These are phyloP conservation scores for Artemisia princeps DNA, from an alignment of 140 eudicot genomes.

Conservation along the genomic window DNA sequence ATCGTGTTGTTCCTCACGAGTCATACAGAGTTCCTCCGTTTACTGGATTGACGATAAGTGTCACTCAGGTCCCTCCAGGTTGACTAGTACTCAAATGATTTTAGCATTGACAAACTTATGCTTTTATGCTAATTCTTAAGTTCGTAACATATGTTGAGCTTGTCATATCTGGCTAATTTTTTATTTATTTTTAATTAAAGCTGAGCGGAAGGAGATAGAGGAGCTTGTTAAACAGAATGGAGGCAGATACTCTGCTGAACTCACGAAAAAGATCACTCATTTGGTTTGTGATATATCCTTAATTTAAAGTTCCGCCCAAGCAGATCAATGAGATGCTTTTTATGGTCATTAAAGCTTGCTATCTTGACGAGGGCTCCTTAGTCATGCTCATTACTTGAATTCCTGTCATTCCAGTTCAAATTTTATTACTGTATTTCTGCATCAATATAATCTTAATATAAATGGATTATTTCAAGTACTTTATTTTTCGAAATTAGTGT, in stretches of 20 bases:
- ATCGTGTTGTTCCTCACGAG: conserved; percentile 88
- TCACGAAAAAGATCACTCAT: conserved; percentile 76
- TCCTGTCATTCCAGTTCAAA: background rate
- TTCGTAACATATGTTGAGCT: conserved; percentile 10
- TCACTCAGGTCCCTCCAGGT: conserved; percentile 78
- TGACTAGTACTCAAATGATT: conserved; percentile 18
- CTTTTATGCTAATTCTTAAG: conserved; percentile 10
- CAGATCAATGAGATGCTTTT: background rate
- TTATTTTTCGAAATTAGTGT: conserved; percentile 11
- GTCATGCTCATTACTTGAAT: background rate
- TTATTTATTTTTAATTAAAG: conserved; percentile 30
- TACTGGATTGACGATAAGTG: conserved; percentile 71
- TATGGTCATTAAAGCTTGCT: conserved; percentile 6
- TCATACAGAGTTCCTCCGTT: conserved; percentile 81
- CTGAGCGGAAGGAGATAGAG: conserved; percentile 70
- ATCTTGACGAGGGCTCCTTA: background rate
- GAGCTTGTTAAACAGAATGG: conserved; percentile 66
- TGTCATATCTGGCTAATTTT: conserved; percentile 18
- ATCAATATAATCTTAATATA: background rate
- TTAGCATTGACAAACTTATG: background rate
- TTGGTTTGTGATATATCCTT: conserved; percentile 92
- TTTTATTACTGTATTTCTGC: background rate
- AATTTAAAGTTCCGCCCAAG: background rate
- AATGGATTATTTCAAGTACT: conserved; percentile 12
- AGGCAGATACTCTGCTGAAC: conserved; percentile 87